phyloP scores from a whole-genome alignment of 169 alveolate species.

The Plasmodium inui region DNA sequence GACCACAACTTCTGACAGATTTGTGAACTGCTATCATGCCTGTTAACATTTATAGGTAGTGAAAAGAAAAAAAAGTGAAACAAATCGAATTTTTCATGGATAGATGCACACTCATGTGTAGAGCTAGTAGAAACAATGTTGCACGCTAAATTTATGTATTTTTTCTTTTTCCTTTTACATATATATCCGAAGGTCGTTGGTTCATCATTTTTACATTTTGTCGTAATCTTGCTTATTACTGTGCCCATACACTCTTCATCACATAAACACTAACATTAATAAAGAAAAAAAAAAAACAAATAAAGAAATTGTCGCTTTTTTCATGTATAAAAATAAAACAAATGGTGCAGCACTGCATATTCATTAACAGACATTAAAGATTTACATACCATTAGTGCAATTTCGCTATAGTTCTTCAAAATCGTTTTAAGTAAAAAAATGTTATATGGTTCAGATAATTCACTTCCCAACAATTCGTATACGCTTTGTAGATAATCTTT shows the following conservation, averaged over 20 bases:
- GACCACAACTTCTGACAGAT: constrained; percentile 53
- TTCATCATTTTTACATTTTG: constrained; percentile 71
- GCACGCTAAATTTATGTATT: background rate
- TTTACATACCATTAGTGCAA: constrained; percentile 61
- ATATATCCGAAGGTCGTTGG: constrained; percentile 66
- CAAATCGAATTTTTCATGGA: background rate
- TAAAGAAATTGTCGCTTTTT: background rate
- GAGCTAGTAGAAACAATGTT: background rate
- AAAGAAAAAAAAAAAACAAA: background rate
- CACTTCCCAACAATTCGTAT: constrained; percentile 49
- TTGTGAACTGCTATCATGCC: constrained; percentile 77
- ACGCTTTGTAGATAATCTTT: constrained; percentile 62
- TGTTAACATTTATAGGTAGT: constrained; percentile 14
- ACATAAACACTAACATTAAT: constrained; percentile 29
- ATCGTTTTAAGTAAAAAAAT: constrained; percentile 73
- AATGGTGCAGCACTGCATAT: background rate
- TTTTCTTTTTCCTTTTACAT: constrained; percentile 37
- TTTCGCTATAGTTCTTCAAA: constrained; percentile 50
- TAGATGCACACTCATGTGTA: background rate
- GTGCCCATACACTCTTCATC: constrained; percentile 71
- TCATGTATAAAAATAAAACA: background rate
- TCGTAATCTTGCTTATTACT: constrained; percentile 54
- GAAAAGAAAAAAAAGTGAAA: constrained; percentile 16
- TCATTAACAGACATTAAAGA: constrained; percentile 11
- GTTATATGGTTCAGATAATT: constrained; percentile 74